A percentile compares a stretch with the other conserved stretches of the same genome.
phyloP scores from a whole-genome alignment of 768 basidiomycete species.

The Cyclocybe cylindracea region DNA sequence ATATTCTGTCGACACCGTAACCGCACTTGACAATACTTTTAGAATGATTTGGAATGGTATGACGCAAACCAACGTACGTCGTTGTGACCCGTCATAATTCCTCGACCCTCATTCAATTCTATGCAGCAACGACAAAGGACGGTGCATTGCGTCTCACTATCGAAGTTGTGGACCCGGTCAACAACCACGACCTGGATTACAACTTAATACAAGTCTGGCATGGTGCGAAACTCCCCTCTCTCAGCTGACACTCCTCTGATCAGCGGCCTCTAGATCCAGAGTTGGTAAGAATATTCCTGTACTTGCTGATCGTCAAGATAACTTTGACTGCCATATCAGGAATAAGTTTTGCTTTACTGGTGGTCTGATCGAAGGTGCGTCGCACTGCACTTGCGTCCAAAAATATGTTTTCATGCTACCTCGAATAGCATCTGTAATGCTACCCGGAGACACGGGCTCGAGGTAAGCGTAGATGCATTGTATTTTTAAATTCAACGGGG shows the following conservation, averaged over 20 bases:
- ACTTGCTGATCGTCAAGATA: neutral
- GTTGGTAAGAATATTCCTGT: slow-evolving; percentile 20
- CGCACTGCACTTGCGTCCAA: neutral
- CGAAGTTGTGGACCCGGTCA: slow-evolving; percentile 37
- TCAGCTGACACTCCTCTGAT: neutral
- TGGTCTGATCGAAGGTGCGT: slow-evolving; percentile 51
- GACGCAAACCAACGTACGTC: slow-evolving; percentile 37
- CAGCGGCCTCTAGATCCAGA: slow-evolving; percentile 24
- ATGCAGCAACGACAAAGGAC: slow-evolving; percentile 56
- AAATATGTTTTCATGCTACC: neutral
- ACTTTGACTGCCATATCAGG: slow-evolving; percentile 14
- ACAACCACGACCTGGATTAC: slow-evolving; percentile 68
- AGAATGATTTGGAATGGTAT: slow-evolving; percentile 73
- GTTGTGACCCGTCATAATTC: neutral
- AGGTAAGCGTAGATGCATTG: slow-evolving; percentile 16
- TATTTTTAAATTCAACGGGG: neutral
- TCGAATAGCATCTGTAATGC: slow-evolving; percentile 27
- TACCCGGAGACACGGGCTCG: slow-evolving; percentile 32
- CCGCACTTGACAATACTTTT: neutral
- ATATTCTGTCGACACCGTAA: slow-evolving; percentile 1
- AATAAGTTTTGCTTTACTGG: slow-evolving; percentile 70
- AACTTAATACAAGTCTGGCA: slow-evolving; percentile 31
- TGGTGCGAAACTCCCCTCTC: slow-evolving; percentile 31
- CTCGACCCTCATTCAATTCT: neutral
- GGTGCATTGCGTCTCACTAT: slow-evolving; percentile 73